Conservation (phyloP, 495 filamentous ascomycete genomes). For the Hyphodiscus hymeniophilus region DNA sequence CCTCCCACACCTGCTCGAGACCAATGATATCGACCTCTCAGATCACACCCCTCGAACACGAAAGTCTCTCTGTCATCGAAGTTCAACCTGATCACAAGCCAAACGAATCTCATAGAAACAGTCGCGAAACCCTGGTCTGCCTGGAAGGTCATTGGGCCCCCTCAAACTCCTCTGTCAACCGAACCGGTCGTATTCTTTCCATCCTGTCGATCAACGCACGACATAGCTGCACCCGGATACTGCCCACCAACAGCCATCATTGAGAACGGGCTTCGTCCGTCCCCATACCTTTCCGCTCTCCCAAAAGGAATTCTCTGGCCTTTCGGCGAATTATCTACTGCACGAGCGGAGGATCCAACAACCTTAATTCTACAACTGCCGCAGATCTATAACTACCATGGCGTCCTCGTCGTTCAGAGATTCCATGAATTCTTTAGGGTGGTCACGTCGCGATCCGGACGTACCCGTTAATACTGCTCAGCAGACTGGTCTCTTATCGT, state of each 20-base stretch:
- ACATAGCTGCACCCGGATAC: constrained; percentile 21
- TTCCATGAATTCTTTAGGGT: constrained; percentile 89
- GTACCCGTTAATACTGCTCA: constrained; percentile 68
- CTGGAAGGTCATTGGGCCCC: constrained; percentile 31
- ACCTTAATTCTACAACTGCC: constrained; percentile 6
- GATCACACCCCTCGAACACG: constrained; percentile 8
- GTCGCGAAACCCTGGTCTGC: constrained; percentile 5
- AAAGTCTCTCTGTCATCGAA: constrained; percentile 3
- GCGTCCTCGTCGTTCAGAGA: constrained; percentile 85
- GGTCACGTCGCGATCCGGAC: constrained; percentile 81
- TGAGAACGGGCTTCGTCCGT: neutral
- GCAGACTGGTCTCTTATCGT: constrained; percentile 60
- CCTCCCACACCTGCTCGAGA: neutral
- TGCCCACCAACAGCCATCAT: neutral
- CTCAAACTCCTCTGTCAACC: constrained; percentile 5
- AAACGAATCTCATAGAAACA: constrained; percentile 4
- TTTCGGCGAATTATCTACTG: constrained; percentile 4
- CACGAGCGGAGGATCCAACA: neutral
- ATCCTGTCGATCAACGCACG: constrained; percentile 21
- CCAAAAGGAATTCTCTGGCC: neutral
- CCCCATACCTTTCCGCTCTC: neutral
- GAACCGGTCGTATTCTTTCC: constrained; percentile 21
- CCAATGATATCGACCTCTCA: constrained; percentile 10
- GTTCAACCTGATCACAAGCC: constrained; percentile 21
- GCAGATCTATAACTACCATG: constrained; percentile 44